Percentiles rank a stretch among this genome's conserved stretches.
phyloP scores from a whole-genome alignment of 805 yeast species.

The Metschnikowia chrysomelidarum region DNA sequence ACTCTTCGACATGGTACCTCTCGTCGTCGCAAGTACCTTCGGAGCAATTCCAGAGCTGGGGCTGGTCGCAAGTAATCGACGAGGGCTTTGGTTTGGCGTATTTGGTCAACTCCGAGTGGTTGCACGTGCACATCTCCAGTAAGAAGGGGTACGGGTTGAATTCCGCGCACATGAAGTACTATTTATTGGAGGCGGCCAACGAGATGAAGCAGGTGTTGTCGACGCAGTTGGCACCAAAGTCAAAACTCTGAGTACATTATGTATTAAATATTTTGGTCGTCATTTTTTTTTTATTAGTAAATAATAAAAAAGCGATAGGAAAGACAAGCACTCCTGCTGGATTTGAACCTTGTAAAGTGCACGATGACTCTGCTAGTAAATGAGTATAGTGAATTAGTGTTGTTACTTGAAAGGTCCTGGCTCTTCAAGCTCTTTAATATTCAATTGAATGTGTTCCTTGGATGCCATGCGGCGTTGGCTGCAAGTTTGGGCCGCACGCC shows the following conservation, averaged over 20 bases:
- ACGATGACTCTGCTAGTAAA: too few relatives aligned
- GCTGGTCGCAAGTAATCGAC: constrained; percentile 93
- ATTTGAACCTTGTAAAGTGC: too few relatives aligned
- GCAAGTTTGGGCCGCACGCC: too few relatives aligned
- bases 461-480: too few relatives aligned
- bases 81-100: constrained; percentile 93
- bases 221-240: constrained; percentile 34
- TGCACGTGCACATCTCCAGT: constrained; percentile 81
- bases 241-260: constrained; percentile 31
- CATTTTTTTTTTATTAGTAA: not conserved
- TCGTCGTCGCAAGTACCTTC: constrained; percentile 90
- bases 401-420: too few relatives aligned
- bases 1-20: constrained; percentile 81
- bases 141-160: constrained; percentile 61
- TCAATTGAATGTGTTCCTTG: too few relatives aligned
- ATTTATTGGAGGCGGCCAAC: constrained; percentile 73
- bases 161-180: constrained; percentile 59
- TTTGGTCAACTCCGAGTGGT: constrained; percentile 81
- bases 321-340: too few relatives aligned
- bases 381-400: too few relatives aligned
- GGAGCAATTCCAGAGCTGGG: constrained; percentile 80
- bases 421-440: too few relatives aligned
- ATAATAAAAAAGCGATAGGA: too few relatives aligned
- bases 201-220: constrained; percentile 70
- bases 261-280: not conserved